Evolutionary conservation across 2,329 filamentous ascomycete species (phyloP).

Genomic region (Davidsoniella virescens): DNA sequence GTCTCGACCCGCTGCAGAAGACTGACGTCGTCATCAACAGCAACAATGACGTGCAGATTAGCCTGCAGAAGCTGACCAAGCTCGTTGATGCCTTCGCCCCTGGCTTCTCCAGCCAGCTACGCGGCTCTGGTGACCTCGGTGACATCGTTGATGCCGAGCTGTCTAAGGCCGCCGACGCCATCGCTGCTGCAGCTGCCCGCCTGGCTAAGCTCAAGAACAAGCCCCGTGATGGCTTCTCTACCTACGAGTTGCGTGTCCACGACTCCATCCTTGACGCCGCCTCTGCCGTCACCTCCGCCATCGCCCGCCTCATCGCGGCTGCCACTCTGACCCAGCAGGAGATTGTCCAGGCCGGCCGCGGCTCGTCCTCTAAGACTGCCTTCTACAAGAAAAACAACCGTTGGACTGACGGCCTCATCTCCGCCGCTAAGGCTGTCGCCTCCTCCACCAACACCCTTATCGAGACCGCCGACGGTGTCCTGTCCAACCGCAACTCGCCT

Average conservation of each 20-base stretch:
- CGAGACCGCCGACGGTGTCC: slow-evolving; percentile 91
- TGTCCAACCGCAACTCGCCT: slow-evolving; percentile 78
- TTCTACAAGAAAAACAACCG: slow-evolving; percentile 99
- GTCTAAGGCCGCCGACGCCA: slow-evolving; percentile 85
- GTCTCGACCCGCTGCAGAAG: slow-evolving; percentile 79
- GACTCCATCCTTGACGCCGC: slow-evolving; percentile 90
- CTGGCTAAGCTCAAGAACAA: slow-evolving; percentile 90
- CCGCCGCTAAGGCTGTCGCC: slow-evolving; percentile 90
- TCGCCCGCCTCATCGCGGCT: slow-evolving; percentile 85
- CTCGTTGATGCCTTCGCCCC: slow-evolving; percentile 83
- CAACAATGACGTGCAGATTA: slow-evolving; percentile 90
- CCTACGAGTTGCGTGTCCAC: slow-evolving; percentile 90
- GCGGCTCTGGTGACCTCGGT: slow-evolving; percentile 69
- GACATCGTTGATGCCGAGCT: slow-evolving; percentile 87
- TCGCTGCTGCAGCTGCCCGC: slow-evolving; percentile 77
- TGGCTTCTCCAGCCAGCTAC: slow-evolving; percentile 59
- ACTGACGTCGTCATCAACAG: slow-evolving; percentile 95
- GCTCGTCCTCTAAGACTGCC: slow-evolving; percentile 70
- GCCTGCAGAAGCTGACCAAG: slow-evolving; percentile 85
- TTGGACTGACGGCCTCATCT: slow-evolving; percentile 96
- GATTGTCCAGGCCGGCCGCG: slow-evolving; percentile 85
- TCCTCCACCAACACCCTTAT: slow-evolving; percentile 89
- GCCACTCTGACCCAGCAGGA: slow-evolving; percentile 87
- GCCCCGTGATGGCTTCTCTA: slow-evolving; percentile 86
- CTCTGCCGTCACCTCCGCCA: slow-evolving; percentile 82